Base-by-base conservation (phyloP, 2,329 filamentous ascomycete genomes). In the Xylariaceae sp. region DNA sequence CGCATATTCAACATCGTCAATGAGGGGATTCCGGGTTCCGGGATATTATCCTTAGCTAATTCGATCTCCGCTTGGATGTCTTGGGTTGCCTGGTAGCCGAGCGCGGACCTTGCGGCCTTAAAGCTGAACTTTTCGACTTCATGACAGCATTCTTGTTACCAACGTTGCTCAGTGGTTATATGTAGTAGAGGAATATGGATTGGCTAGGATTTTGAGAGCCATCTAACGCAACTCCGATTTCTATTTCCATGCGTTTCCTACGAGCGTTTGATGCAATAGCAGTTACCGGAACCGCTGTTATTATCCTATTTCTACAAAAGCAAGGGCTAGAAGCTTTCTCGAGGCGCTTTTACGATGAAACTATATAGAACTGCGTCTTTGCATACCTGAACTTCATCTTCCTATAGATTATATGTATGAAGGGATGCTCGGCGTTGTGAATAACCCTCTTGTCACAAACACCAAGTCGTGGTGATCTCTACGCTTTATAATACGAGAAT, bases 401-500 rank as follows among this genome's bases (percentile, higher is more conserved):
- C 52, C 20, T 43, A 11, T 56, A 49, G 32, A 52, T 43, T 1
- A 43, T 48, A 24, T 37, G 26, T 23, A 57, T 48, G 16, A 57
- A 46, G 4, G 41, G 50, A 41, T 54, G 35, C 20, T 50, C 37
- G 6, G 21, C 20, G 23, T 6, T 7, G 35, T 50, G 50, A 39
- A 54, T 42, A 57, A 54, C 4, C 53, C 53, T 10, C 52, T 18
- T 13, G 51, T n/a, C 1, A 35, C 39, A 32, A 51, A 48, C 33
- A 55, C 53, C 44, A 51, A 51, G 32, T 51, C 53, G n/a, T 42
- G 53, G 20, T 41, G 47, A 42, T 55, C 53, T 26, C 47, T 55
- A 27, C 53, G 47, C 20, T 55, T 55, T 13, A 51, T 47, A 50
- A 33, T 51, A 20, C 47, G 41, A 32, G 47, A 55, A n/a, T 35